A percentile compares a stretch with the other conserved stretches of the same genome.
These are phyloP conservation scores for Cladosporium austrohemisphaericum DNA, from an alignment of 2,329 filamentous ascomycete genomes.

Conservation along the genomic window DNA sequence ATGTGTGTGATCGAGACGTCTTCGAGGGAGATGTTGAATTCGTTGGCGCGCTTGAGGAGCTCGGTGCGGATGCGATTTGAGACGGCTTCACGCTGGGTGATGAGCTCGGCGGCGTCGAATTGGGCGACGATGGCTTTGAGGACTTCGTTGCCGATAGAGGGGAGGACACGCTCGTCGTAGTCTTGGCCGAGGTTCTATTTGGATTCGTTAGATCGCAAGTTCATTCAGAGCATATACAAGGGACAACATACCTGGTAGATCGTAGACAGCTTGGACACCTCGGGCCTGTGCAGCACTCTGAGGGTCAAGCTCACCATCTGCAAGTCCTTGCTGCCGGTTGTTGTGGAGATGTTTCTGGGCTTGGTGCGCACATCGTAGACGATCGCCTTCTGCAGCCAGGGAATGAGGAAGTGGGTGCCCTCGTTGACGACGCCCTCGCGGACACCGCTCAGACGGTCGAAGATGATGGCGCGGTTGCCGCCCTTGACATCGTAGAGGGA, in stretches of 20 bases:
- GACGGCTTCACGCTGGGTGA: slow-evolving; percentile 97
- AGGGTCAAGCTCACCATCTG: slow-evolving; percentile 99
- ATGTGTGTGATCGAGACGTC: slow-evolving; percentile 99
- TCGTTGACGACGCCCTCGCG: slow-evolving; percentile 91
- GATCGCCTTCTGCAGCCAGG: slow-evolving; percentile 92
- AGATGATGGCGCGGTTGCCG: slow-evolving; percentile 92
- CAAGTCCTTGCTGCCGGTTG: slow-evolving; percentile 96
- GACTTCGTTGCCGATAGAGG: slow-evolving; percentile 54
- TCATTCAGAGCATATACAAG: background rate
- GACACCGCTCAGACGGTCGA: slow-evolving; percentile 87
- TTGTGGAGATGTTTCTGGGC: slow-evolving; percentile 95
- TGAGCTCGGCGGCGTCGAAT: slow-evolving; percentile 61
- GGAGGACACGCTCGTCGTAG: slow-evolving; percentile 71
- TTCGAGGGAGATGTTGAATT: slow-evolving; percentile 99
- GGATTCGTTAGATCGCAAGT: background rate
- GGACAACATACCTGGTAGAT: slow-evolving; percentile 81
- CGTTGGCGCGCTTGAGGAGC: slow-evolving; percentile 83
- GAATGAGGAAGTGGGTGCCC: slow-evolving; percentile 92
- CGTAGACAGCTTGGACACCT: slow-evolving; percentile 87
- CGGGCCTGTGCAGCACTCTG: slow-evolving; percentile 88
- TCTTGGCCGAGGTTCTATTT: slow-evolving; percentile 87
- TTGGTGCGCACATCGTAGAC: slow-evolving; percentile 97
- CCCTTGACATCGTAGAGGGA: slow-evolving; percentile 97
- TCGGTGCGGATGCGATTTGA: slow-evolving; percentile 90
- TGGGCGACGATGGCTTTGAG: slow-evolving; percentile 53